These are phyloP conservation scores for Talaromyces verruculosus DNA, from an alignment of 2,329 filamentous ascomycete species.

Conservation along the genomic window DNA sequence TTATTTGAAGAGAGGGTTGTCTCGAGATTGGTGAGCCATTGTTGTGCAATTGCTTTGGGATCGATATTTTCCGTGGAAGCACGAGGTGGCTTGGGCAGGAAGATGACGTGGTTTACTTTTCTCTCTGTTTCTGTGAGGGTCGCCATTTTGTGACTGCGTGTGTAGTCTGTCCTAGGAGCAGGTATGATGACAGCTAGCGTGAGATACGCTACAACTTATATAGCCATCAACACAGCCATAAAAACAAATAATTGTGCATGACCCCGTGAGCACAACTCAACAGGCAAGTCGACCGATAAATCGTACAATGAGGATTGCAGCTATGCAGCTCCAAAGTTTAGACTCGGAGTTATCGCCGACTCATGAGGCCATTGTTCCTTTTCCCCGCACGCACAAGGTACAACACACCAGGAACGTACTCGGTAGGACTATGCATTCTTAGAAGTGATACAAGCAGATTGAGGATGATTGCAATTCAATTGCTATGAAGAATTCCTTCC, in stretches of 20 bases:
- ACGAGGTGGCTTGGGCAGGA: conserved; percentile 31
- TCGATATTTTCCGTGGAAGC: conserved; percentile 22
- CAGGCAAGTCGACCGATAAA: conserved; percentile 12
- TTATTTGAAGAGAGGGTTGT: conserved; percentile 25
- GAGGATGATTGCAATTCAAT: too few species aligned
- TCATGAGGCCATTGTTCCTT: not conserved
- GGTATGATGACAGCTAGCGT: not conserved
- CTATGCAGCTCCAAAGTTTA: not conserved
- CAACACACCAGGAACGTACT: not conserved
- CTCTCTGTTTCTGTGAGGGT: conserved; percentile 17
- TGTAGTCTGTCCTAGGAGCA: not conserved
- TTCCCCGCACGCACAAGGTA: conserved; percentile 2
- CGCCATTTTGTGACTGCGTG: not conserved
- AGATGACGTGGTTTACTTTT: conserved; percentile 30
- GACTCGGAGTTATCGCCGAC: conserved; percentile 5
- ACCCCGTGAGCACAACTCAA: not conserved
- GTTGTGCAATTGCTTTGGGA: conserved; percentile 31
- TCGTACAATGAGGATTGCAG: not conserved
- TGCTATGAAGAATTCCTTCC: not conserved
- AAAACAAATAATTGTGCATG: not conserved
- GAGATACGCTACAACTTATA: not conserved
- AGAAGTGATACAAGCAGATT: not conserved
- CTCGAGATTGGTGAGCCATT: conserved; percentile 36
- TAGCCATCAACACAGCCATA: not conserved
- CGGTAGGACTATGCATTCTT: not conserved